Evolutionary conservation across 441 rosid genomes (phyloP).

Genomic region (Jatropha multifida): DNA sequence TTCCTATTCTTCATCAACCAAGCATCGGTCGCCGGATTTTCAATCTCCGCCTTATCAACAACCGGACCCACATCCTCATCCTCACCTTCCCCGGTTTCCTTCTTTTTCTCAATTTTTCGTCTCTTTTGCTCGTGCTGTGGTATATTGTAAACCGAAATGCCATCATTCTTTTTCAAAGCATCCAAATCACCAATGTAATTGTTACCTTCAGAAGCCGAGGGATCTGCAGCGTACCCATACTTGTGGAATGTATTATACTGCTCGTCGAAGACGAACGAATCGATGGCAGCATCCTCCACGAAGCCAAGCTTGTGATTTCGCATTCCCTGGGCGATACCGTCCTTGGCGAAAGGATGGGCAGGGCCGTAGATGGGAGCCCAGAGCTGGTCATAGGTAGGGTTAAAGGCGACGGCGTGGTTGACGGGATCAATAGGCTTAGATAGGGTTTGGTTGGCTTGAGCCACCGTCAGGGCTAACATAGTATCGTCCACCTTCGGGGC

Average conservation of each 20-base stretch:
- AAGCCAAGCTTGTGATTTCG: conserved; percentile 96
- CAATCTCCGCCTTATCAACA: conserved; percentile 48
- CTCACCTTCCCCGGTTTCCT: conserved; percentile 41
- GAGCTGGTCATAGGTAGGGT: conserved; percentile 91
- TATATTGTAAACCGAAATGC: conserved; percentile 79
- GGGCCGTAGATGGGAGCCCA: conserved; percentile 96
- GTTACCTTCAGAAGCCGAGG: conserved; percentile 54
- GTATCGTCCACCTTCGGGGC: conserved; percentile 94
- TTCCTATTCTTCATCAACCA: conserved; percentile 85
- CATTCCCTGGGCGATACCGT: conserved; percentile 95
- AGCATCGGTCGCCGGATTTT: conserved; percentile 72
- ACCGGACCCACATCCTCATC: conserved; percentile 19
- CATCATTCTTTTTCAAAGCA: conserved; percentile 60
- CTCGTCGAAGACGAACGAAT: conserved; percentile 85
- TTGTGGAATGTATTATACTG: conserved; percentile 92
- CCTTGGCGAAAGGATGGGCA: conserved; percentile 91
- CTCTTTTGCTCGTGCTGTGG: conserved; percentile 86
- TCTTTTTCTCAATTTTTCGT: conserved; percentile 64
- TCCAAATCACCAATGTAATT: conserved; percentile 80
- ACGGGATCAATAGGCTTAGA: conserved; percentile 79
- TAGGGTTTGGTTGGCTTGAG: conserved; percentile 52
- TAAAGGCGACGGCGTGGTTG: conserved; percentile 70
- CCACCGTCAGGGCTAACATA: conserved; percentile 74
- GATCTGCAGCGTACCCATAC: conserved; percentile 90
- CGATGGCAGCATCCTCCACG: conserved; percentile 90